A percentile compares a stretch with the other conserved stretches of the same genome.
phyloP scores from a whole-genome alignment of 345 rosid species.

The Murraya koenigii region DNA sequence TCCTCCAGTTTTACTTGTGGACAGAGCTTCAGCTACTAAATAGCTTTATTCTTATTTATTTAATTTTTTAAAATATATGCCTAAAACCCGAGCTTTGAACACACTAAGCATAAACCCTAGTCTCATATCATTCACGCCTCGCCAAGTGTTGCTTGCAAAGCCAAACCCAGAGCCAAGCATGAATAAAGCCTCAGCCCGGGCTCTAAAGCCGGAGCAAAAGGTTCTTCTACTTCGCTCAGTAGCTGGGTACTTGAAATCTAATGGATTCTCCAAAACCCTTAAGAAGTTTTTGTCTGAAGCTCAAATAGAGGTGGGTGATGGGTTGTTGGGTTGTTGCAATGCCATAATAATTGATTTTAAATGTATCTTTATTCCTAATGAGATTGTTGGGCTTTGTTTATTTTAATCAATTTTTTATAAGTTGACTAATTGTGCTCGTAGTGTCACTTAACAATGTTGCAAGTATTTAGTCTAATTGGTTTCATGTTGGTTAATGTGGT shows the following conservation, averaged over 20 bases:
- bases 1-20: no score
- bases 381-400: neutral
- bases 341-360: neutral
- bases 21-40: neutral
- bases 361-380: neutral
- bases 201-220: constrained; percentile 34
- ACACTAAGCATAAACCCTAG: constrained; percentile 36
- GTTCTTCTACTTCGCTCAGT: constrained; percentile 45
- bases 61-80: constrained; percentile 12
- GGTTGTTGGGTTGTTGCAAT: neutral
- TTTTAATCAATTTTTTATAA: neutral
- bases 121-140: constrained; percentile 50
- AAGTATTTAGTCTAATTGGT: neutral
- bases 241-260: constrained; percentile 52
- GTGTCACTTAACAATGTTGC: neutral
- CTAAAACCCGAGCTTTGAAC: constrained; percentile 10
- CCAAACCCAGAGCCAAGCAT: constrained; percentile 21
- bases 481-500: neutral
- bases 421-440: neutral
- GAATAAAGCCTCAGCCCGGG: constrained; percentile 11
- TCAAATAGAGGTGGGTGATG: constrained; percentile 42
- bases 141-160: constrained; percentile 45
- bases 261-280: constrained; percentile 61
- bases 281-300: constrained; percentile 72
- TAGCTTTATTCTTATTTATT: neutral